These are phyloP conservation scores for Apiotrichum brassicae DNA, from an alignment of 1,284 basidiomycete genomes.

Conservation along the genomic window DNA sequence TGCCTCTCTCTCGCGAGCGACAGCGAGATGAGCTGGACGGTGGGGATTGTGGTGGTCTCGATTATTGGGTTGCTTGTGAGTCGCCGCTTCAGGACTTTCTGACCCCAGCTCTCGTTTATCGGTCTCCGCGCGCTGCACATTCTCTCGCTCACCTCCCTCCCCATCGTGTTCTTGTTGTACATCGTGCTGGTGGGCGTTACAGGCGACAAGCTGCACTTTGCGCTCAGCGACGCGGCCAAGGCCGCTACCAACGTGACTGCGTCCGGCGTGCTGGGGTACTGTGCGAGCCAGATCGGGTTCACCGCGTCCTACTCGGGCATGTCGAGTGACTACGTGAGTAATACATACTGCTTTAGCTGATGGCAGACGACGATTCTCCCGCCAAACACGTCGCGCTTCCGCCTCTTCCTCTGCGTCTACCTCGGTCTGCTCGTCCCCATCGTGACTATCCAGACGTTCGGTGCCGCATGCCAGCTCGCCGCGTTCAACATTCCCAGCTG, in stretches of 20 bases:
- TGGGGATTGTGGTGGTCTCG: conserved; percentile 82
- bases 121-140: conserved; percentile 49
- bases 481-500: conserved; percentile 59
- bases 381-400: conserved; percentile 33
- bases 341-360: no score
- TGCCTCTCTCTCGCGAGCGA: conserved; percentile 64
- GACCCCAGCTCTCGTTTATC: conserved; percentile 48
- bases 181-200: conserved; percentile 63
- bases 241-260: conserved; percentile 30
- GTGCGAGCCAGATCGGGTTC: conserved; percentile 41
- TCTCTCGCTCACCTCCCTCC: conserved; percentile 42
- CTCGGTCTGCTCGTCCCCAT: conserved; percentile 64
- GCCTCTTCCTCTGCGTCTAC: conserved; percentile 65
- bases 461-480: conserved; percentile 55
- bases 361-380: conserved; percentile 42
- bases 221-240: conserved; percentile 25
- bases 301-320: conserved; percentile 39
- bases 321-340: conserved; percentile 41
- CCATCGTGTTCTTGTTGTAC: conserved; percentile 61
- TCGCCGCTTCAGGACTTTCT: conserved; percentile 8
- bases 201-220: conserved; percentile 54
- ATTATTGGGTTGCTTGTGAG: conserved; percentile 66
- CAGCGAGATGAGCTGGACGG: conserved; percentile 51
- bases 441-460: conserved; percentile 64
- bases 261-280: conserved; percentile 37